These are phyloP conservation scores for Cyberlindnera maclurae DNA, from an alignment of 805 yeast genomes.

Conservation along the genomic window DNA sequence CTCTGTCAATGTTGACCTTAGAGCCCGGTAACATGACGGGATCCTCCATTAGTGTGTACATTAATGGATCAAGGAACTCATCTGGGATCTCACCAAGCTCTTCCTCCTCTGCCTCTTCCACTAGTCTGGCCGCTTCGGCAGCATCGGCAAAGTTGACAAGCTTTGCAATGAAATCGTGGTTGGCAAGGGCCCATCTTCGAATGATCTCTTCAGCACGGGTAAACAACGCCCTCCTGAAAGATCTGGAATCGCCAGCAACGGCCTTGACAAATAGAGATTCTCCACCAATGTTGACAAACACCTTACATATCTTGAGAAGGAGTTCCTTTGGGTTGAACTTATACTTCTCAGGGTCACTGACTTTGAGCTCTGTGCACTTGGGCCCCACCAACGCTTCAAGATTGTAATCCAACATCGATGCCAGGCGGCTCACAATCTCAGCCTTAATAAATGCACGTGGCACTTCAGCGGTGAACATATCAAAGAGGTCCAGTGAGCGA, in stretches of 20 bases:
- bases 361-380: slow-evolving; percentile 82
- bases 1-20: slow-evolving; percentile 75
- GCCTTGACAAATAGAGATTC: slow-evolving; percentile 67
- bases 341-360: slow-evolving; percentile 73
- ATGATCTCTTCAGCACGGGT: slow-evolving; percentile 65
- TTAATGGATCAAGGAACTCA: slow-evolving; percentile 92
- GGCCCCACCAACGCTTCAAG: slow-evolving; percentile 93
- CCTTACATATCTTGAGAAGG: slow-evolving; percentile 61
- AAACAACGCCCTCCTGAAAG: slow-evolving; percentile 64
- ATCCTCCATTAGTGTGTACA: slow-evolving; percentile 92
- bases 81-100: slow-evolving; percentile 95
- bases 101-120: slow-evolving; percentile 74
- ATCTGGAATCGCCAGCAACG: slow-evolving; percentile 87
- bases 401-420: slow-evolving; percentile 94
- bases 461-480: slow-evolving; percentile 75
- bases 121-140: slow-evolving; percentile 54
- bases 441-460: slow-evolving; percentile 81
- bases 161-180: slow-evolving; percentile 45
- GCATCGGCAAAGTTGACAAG: slow-evolving; percentile 44
- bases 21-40: slow-evolving; percentile 94
- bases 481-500: slow-evolving; percentile 73
- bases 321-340: slow-evolving; percentile 74
- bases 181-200: slow-evolving; percentile 41
- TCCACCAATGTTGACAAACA: slow-evolving; percentile 64
- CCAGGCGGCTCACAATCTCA: slow-evolving; percentile 88